These are phyloP conservation scores for Termitomyces sp. DNA, from an alignment of 768 basidiomycete genomes.

Conservation along the genomic window DNA sequence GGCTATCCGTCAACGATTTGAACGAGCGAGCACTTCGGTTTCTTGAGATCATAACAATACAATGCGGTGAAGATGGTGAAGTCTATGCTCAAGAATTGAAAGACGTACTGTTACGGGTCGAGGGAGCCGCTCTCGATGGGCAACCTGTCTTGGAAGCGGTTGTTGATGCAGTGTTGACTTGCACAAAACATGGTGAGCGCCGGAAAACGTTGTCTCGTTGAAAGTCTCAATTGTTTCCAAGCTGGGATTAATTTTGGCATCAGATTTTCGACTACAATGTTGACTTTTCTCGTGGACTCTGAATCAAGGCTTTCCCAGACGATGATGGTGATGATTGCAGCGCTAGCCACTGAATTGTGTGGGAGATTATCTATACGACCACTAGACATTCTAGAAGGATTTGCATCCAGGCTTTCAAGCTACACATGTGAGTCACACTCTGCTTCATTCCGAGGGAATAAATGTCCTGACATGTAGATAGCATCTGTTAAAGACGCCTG, in stretches of 20 bases:
- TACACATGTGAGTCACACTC: slow-evolving; percentile 38
- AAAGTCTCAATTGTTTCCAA: slow-evolving; percentile 16
- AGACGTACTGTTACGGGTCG: slow-evolving; percentile 37
- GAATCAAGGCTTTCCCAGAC: slow-evolving; percentile 47
- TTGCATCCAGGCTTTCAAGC: slow-evolving; percentile 35
- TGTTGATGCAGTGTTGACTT: slow-evolving; percentile 52
- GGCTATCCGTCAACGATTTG: slow-evolving; percentile 29
- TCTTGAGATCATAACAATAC: slow-evolving; percentile 51
- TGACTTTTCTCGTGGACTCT: slow-evolving; percentile 40
- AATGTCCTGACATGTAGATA: slow-evolving; percentile 26
- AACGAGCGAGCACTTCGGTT: slow-evolving; percentile 43
- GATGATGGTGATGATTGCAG: slow-evolving; percentile 62
- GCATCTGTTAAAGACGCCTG: slow-evolving; percentile 73
- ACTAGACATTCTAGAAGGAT: slow-evolving; percentile 40
- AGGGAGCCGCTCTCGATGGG: slow-evolving; percentile 26
- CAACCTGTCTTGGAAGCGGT: slow-evolving; percentile 49
- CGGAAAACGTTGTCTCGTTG: not conserved
- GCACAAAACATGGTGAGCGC: slow-evolving; percentile 46
- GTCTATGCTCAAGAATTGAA: slow-evolving; percentile 51
- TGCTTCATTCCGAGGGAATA: not conserved
- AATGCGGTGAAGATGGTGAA: slow-evolving; percentile 49
- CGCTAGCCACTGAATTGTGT: slow-evolving; percentile 62
- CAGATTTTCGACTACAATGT: slow-evolving; percentile 39
- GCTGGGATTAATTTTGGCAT: slow-evolving; percentile 38
- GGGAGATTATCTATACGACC: slow-evolving; percentile 49